Conservation (phyloP, 2,329 filamentous ascomycete species). For the Fusarium pseudocircinatum region DNA sequence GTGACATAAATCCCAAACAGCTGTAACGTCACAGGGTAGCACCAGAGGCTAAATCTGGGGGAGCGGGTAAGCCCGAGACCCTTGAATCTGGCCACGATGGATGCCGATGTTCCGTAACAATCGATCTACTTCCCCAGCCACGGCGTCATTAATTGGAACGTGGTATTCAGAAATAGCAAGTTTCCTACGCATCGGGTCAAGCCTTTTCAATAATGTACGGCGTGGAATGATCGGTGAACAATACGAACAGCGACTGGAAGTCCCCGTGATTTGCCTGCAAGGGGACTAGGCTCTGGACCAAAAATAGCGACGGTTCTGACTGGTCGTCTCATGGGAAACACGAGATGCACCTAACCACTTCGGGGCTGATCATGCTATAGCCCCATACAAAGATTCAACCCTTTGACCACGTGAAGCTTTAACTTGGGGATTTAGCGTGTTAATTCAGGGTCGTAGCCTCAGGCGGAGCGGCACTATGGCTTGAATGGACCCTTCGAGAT, state of each 20-base stretch:
- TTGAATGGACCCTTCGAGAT: constrained; percentile 10
- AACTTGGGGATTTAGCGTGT: background rate
- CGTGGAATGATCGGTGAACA: constrained; percentile 15
- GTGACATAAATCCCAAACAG: background rate
- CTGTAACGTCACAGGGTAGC: constrained; percentile 10
- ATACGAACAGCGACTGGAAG: background rate
- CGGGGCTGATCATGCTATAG: background rate
- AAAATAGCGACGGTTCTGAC: constrained; percentile 2
- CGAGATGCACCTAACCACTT: constrained; percentile 9
- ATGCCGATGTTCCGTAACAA: constrained; percentile 5
- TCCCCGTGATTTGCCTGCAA: background rate
- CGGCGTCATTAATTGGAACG: constrained; percentile 5
- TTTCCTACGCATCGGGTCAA: background rate
- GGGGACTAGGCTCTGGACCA: background rate
- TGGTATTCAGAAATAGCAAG: background rate
- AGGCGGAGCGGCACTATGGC: background rate
- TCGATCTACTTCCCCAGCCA: background rate
- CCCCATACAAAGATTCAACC: background rate
- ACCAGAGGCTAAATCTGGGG: constrained; percentile 6
- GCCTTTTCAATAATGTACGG: background rate
- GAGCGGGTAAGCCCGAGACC: constrained; percentile 16
- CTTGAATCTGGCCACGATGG: background rate
- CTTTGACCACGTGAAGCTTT: background rate
- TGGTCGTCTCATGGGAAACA: background rate
- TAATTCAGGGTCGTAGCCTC: background rate